Percentiles rank a stretch among this genome's conserved stretches.
Evolutionary conservation across 2,329 filamentous ascomycete species (phyloP).

Genomic region (Exophiala sp.): DNA sequence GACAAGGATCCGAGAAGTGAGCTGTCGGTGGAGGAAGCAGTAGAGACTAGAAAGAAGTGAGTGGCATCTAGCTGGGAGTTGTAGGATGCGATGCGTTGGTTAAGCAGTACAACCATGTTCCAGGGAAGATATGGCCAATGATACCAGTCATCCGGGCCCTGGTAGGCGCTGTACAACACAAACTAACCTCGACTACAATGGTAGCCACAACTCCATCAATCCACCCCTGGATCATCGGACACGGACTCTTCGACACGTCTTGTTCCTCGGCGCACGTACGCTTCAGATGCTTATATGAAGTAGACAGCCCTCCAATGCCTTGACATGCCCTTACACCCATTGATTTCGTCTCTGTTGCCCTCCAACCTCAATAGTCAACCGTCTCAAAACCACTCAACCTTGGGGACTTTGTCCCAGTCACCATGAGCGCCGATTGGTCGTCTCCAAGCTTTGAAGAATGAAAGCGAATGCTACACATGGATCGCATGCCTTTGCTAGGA

Average conservation of each 20-base stretch:
- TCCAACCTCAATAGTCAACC: neutral
- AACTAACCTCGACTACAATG: too few relatives aligned
- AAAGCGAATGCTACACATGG: slow-evolving; percentile 7
- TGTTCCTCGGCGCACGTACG: neutral
- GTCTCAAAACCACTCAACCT: neutral
- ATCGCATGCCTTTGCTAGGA: slow-evolving; percentile 11
- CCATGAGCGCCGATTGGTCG: slow-evolving; percentile 4
- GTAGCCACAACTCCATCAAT: too few relatives aligned
- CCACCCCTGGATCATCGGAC: neutral
- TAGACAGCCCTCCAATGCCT: too few relatives aligned
- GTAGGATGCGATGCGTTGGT: too few relatives aligned
- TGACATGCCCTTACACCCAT: neutral
- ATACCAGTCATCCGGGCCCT: too few relatives aligned
- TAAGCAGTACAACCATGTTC: too few relatives aligned
- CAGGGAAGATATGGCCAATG: too few relatives aligned
- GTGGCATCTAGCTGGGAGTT: neutral
- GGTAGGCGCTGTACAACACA: too few relatives aligned
- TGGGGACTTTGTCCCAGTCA: neutral
- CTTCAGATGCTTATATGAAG: neutral
- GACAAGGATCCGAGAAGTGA: neutral
- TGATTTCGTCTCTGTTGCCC: neutral
- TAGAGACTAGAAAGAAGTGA: neutral
- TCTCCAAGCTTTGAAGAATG: slow-evolving; percentile 12
- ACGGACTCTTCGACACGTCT: neutral
- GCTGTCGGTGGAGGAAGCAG: neutral